phyloP scores from a whole-genome alignment of 352 stramenopile genomes.

The Phytophthora ramorum region DNA sequence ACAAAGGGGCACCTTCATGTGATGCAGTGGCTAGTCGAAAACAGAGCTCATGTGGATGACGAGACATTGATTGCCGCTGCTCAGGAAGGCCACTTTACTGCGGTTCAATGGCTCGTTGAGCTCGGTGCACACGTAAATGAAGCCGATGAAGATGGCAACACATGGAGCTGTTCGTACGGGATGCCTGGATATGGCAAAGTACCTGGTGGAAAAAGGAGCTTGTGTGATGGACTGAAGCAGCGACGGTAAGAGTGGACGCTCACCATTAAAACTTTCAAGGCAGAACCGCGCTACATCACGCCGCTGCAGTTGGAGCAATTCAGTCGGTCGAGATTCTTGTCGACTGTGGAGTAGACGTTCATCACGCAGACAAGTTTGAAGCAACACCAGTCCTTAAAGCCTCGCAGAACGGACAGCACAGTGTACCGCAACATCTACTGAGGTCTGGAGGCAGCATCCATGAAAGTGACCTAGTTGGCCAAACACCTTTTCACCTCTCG shows the following conservation, averaged over 20 bases:
- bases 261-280: constrained; percentile 1
- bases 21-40: constrained; percentile 2
- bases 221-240: not conserved
- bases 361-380: constrained; percentile 14
- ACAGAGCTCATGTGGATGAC: constrained; percentile 1
- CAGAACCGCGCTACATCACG: constrained; percentile 5
- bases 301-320: not conserved
- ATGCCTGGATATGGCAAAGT: not conserved
- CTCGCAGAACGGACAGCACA: not conserved
- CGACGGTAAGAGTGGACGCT: not conserved
- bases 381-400: constrained; percentile 8
- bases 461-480: not conserved
- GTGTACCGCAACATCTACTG: not conserved
- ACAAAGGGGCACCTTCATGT: not conserved
- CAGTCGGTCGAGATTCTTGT: not conserved
- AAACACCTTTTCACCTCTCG: not conserved
- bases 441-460: not conserved
- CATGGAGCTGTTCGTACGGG: not conserved
- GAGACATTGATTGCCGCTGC: not conserved
- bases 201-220: not conserved
- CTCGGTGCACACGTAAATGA: not conserved
- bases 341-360: not conserved
- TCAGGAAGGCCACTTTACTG: not conserved
- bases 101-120: constrained; percentile 5
- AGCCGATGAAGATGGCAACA: not conserved